These are phyloP conservation scores for Leptographium radiaticola DNA, from an alignment of 2,329 filamentous ascomycete genomes.

Conservation along the genomic window DNA sequence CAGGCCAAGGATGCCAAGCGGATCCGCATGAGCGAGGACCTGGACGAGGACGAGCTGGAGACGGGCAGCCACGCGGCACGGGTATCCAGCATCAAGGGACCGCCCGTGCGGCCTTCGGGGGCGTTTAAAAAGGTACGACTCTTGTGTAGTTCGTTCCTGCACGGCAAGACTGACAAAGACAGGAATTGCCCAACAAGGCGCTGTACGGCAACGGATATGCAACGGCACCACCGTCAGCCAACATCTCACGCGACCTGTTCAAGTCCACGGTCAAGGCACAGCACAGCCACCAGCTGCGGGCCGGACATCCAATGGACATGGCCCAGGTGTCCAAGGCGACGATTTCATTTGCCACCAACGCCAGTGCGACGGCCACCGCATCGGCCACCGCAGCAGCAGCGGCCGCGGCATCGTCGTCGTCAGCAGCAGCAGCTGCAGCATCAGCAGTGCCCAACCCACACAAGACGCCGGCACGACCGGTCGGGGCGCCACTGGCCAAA, in stretches of 20 bases:
- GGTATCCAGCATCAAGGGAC: slow-evolving; percentile 54
- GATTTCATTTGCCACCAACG: slow-evolving; percentile 72
- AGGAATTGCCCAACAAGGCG: slow-evolving; percentile 50
- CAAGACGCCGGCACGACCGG: slow-evolving; percentile 56
- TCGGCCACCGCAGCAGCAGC: slow-evolving; percentile 4
- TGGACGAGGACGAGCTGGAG: slow-evolving; percentile 46
- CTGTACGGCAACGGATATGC: slow-evolving; percentile 49
- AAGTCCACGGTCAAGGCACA: slow-evolving; percentile 54
- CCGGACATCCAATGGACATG: slow-evolving; percentile 64
- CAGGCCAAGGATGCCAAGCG: slow-evolving; percentile 65
- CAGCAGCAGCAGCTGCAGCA: background rate
- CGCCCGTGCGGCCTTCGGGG: slow-evolving; percentile 71
- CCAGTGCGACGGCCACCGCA: background rate
- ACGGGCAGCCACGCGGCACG: slow-evolving; percentile 43
- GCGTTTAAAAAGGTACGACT: slow-evolving; percentile 56
- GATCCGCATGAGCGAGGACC: slow-evolving; percentile 61
- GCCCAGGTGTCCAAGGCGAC: slow-evolving; percentile 78
- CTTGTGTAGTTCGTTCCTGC: too few species aligned
- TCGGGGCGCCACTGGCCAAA: slow-evolving; percentile 29
- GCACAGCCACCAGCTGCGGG: slow-evolving; percentile 50
- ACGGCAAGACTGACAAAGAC: slow-evolving; percentile 4
- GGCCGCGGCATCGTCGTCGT: background rate
- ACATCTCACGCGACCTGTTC: slow-evolving; percentile 44
- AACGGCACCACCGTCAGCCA: slow-evolving; percentile 43
- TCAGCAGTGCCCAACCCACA: slow-evolving; percentile 19